phyloP scores from a whole-genome alignment of 345 rosid genomes.

The Euphorbia tirucalli region DNA sequence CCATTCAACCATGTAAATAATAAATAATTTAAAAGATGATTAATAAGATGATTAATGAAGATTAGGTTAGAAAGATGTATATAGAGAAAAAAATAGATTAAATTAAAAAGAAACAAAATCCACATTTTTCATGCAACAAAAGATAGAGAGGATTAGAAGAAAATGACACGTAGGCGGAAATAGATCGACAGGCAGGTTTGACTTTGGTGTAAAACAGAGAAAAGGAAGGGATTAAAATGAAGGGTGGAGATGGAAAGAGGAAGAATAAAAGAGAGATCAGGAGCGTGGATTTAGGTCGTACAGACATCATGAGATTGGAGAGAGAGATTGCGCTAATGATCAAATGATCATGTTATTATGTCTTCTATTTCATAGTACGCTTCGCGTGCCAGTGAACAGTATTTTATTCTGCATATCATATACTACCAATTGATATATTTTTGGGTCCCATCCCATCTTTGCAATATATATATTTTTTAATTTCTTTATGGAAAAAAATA shows the following conservation, averaged over 20 bases:
- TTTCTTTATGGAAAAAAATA: no score
- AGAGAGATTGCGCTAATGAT: slow-evolving; percentile 31
- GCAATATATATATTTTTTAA: no score
- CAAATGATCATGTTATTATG: slow-evolving; percentile 27
- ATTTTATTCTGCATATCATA: slow-evolving; percentile 6
- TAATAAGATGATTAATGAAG: no score
- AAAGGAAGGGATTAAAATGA: slow-evolving; percentile 3
- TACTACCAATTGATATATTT: no score
- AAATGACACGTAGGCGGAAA: not conserved
- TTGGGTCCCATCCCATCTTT: no score
- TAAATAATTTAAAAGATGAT: no score
- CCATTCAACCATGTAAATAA: no score
- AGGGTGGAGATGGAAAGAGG: slow-evolving; percentile 12
- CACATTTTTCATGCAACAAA: not conserved
- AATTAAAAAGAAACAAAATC: not conserved
- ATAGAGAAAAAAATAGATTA: no score
- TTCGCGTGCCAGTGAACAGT: slow-evolving; percentile 45
- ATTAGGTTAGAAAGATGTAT: no score
- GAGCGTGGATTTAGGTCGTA: slow-evolving; percentile 2
- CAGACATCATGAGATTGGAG: slow-evolving; percentile 16
- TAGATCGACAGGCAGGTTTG: slow-evolving; percentile 15
- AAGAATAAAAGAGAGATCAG: not conserved
- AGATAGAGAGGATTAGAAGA: not conserved
- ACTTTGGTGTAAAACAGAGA: not conserved
- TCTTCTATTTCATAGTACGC: slow-evolving; percentile 19